Evolutionary conservation across 1,284 basidiomycete species (phyloP).

Genomic region (Flammula alnicola): DNA sequence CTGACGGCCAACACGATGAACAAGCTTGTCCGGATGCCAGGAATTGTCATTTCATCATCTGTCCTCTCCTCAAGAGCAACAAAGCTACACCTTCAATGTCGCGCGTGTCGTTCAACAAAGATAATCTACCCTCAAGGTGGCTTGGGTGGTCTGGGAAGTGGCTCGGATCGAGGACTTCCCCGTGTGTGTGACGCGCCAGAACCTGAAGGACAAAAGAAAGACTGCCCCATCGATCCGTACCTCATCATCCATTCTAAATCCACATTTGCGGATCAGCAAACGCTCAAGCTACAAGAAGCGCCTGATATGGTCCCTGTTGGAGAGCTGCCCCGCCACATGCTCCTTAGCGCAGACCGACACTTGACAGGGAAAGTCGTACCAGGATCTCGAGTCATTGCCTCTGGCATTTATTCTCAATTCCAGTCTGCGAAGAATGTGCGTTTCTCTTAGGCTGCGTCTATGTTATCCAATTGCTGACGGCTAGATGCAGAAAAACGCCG

Average conservation of each 20-base stretch:
- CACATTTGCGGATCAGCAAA: constrained; percentile 94
- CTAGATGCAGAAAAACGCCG: constrained; percentile 65
- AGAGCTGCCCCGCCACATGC: constrained; percentile 95
- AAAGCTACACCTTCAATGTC: constrained; percentile 91
- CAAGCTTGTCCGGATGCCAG: constrained; percentile 94
- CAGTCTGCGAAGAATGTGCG: constrained; percentile 82
- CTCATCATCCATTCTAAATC: constrained; percentile 96
- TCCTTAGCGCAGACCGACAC: constrained; percentile 90
- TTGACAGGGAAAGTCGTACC: constrained; percentile 93
- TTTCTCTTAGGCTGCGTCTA: constrained; percentile 14
- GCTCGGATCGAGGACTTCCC: constrained; percentile 82
- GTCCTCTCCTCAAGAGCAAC: constrained; percentile 93
- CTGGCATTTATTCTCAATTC: constrained; percentile 97
- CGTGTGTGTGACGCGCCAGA: constrained; percentile 82
- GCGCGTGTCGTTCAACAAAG: constrained; percentile 87
- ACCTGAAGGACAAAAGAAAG: constrained; percentile 81
- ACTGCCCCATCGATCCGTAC: constrained; percentile 96
- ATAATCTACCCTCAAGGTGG: constrained; percentile 82
- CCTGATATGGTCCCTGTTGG: constrained; percentile 99
- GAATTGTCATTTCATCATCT: constrained; percentile 98
- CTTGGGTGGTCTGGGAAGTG: constrained; percentile 84
- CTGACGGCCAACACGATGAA: constrained; percentile 93
- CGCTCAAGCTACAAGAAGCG: constrained; percentile 96
- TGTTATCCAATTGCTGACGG: background rate
- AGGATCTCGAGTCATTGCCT: constrained; percentile 92